Evolutionary conservation across 176 grass and related monocot genomes (phyloP).

Genomic region (Musa beccarii): DNA sequence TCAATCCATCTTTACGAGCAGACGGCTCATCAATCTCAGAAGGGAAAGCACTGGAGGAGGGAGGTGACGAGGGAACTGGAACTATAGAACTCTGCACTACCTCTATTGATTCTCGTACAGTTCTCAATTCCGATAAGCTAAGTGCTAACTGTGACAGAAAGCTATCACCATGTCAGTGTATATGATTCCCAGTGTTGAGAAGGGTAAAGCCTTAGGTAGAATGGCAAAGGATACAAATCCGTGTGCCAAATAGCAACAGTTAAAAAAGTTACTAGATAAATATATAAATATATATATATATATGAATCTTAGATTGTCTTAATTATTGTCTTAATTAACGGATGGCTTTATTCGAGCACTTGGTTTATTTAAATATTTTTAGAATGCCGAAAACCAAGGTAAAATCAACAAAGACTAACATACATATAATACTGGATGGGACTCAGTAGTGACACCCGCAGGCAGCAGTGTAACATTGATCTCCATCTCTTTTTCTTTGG

Average conservation of each 20-base stretch:
- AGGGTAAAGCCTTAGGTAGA: not conserved
- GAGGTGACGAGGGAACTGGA: conserved; percentile 47
- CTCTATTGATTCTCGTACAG: conserved; percentile 35
- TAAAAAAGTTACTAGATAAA: too few species aligned
- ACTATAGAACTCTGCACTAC: conserved; percentile 29
- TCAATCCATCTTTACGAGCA: conserved; percentile 63
- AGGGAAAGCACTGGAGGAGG: conserved; percentile 40
- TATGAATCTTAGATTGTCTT: too few species aligned
- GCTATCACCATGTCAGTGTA: conserved; percentile 9
- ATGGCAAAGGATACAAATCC: not conserved
- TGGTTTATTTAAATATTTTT: too few species aligned
- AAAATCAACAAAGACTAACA: conserved; percentile 14
- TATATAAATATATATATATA: too few species aligned
- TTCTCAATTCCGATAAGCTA: conserved; percentile 33
- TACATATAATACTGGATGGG: conserved; percentile 60
- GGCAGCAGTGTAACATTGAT: conserved; percentile 55
- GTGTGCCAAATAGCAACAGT: not conserved
- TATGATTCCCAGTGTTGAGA: not conserved
- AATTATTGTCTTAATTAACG: not conserved
- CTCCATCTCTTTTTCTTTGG: conserved; percentile 43
- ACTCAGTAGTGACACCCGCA: conserved; percentile 16
- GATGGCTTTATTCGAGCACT: not conserved
- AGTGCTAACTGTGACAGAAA: conserved; percentile 42
- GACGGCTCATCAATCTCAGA: conserved; percentile 62
- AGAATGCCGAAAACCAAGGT: not conserved